Percentiles rank a stretch among this genome's conserved stretches.
These are phyloP conservation scores for Curvularia hawaiiensis DNA, from an alignment of 2,329 filamentous ascomycete genomes.

Conservation along the genomic window DNA sequence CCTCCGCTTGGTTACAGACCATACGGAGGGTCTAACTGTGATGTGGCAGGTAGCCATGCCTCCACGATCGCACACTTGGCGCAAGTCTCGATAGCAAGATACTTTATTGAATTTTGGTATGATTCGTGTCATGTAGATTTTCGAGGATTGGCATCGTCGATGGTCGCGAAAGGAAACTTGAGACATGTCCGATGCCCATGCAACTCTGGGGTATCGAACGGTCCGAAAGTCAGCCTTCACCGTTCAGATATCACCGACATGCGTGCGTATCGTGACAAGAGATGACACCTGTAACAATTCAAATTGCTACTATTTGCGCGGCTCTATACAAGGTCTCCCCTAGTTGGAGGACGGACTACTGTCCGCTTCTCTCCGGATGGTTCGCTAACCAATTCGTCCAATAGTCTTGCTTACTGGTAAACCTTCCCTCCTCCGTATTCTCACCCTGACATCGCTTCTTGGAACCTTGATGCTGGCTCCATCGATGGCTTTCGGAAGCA, in stretches of 20 bases:
- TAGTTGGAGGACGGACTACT: background rate
- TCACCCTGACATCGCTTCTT: conserved; percentile 58
- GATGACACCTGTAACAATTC: background rate
- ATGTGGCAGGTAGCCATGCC: background rate
- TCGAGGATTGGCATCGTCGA: background rate
- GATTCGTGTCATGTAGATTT: background rate
- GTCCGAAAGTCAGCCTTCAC: background rate
- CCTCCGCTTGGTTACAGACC: background rate
- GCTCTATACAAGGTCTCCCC: conserved; percentile 2
- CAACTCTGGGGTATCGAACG: background rate
- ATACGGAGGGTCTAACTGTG: background rate
- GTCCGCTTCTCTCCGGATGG: conserved; percentile 3
- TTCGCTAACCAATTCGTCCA: conserved; percentile 19
- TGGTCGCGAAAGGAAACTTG: background rate
- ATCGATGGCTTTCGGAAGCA: conserved; percentile 56
- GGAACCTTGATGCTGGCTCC: conserved; percentile 58
- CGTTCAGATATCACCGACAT: background rate
- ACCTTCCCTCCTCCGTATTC: conserved; percentile 52
- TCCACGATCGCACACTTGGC: background rate
- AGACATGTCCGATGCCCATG: background rate
- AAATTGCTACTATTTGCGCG: background rate
- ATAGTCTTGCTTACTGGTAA: conserved; percentile 20
- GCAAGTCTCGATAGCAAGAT: background rate
- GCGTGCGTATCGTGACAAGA: background rate
- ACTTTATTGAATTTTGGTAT: background rate